These are phyloP conservation scores for Ormosia semicastrata DNA, from an alignment of 306 rosid genomes.

Conservation along the genomic window DNA sequence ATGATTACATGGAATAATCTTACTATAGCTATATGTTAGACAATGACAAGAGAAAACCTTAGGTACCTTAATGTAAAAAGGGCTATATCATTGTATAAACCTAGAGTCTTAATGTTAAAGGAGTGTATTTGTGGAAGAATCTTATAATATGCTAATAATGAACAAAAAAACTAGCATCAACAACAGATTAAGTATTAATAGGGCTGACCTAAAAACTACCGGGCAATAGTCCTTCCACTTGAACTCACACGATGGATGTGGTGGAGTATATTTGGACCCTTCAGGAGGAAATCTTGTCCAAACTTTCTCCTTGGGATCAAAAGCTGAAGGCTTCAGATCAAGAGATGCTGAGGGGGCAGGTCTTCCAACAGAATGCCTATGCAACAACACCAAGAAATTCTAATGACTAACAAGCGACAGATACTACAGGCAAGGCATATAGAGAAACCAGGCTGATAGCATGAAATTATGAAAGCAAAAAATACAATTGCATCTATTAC, in stretches of 20 bases:
- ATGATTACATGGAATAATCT: neutral
- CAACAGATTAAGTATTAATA: neutral
- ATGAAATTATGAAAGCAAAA: neutral
- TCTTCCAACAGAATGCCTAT: slow-evolving; percentile 88
- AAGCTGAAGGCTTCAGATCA: slow-evolving; percentile 88
- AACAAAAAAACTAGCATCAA: neutral
- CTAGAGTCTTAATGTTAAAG: neutral
- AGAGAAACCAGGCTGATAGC: neutral
- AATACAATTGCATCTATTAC: neutral
- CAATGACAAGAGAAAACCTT: neutral
- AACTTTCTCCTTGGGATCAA: slow-evolving; percentile 81
- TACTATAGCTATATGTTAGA: neutral
- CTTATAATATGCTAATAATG: neutral
- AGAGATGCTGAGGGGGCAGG: slow-evolving; percentile 82
- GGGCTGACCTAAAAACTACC: slow-evolving; percentile 74
- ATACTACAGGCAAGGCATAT: neutral
- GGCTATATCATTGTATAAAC: neutral
- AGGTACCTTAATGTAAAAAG: neutral
- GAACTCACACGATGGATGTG: slow-evolving; percentile 80
- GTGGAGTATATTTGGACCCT: slow-evolving; percentile 90
- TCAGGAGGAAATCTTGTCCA: slow-evolving; percentile 95
- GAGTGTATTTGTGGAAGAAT: neutral
- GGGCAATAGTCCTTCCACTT: slow-evolving; percentile 97
- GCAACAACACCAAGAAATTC: slow-evolving; percentile 9
- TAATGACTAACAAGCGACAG: neutral